Percentiles rank a stretch among this genome's conserved stretches.
Conservation (phyloP, 2,329 filamentous ascomycete genomes). For the Leptographium radiaticola region DNA sequence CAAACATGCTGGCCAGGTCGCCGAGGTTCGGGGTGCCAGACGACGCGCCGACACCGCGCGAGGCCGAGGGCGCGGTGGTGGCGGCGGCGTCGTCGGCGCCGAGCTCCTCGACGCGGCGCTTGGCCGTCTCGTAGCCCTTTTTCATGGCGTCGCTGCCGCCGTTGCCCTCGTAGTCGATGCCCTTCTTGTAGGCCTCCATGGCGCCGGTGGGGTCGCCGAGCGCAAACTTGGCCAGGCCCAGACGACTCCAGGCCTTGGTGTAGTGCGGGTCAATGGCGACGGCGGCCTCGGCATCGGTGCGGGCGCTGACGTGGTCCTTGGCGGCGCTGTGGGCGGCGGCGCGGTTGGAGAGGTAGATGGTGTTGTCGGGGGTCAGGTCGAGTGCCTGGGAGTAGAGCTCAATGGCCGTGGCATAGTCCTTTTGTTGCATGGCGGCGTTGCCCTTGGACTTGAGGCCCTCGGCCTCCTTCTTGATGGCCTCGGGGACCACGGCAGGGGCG, state of each 20-base stretch:
- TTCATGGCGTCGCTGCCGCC: conserved; percentile 96
- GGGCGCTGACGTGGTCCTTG: conserved; percentile 72
- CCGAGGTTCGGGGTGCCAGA: conserved; percentile 52
- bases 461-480: conserved; percentile 62
- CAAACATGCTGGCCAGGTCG: conserved; percentile 60
- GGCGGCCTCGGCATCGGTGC: conserved; percentile 80
- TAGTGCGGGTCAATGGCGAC: conserved; percentile 81
- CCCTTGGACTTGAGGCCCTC: conserved; percentile 82
- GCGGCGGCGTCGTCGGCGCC: conserved; percentile 37
- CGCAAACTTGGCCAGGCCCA: conserved; percentile 84
- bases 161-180: conserved; percentile 87
- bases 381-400: conserved; percentile 82
- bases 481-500: conserved; percentile 21
- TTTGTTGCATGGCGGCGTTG: conserved; percentile 88
- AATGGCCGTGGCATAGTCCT: conserved; percentile 76
- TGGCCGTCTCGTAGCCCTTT: conserved; percentile 90
- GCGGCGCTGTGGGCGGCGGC: conserved; percentile 83
- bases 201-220: conserved; percentile 80
- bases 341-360: conserved; percentile 95
- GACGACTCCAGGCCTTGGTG: conserved; percentile 91
- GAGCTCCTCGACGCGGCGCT: conserved; percentile 73
- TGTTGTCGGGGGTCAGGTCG: conserved; percentile 67
- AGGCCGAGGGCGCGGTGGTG: conserved; percentile 16
- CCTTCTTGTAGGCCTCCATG: conserved; percentile 88
- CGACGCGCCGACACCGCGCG: conserved; percentile 21